A percentile compares a stretch with the other conserved stretches of the same genome.
Evolutionary conservation across 106 monocot genomes (phyloP).

Genomic region (Acorus calamus): DNA sequence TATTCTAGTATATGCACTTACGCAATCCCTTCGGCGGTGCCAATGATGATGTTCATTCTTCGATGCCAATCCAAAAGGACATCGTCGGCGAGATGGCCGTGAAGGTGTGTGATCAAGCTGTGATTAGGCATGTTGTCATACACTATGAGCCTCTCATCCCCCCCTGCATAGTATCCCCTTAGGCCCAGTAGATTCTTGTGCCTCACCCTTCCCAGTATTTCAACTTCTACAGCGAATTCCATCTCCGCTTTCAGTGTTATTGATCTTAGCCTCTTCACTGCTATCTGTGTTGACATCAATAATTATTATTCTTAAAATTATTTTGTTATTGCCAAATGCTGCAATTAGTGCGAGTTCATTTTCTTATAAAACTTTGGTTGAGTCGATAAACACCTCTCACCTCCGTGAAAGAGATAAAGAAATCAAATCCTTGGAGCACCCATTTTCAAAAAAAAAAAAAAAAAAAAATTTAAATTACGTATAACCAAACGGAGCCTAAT

Average conservation of each 20-base stretch:
- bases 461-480: background rate
- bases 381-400: no score
- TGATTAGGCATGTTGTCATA: slow-evolving; percentile 69
- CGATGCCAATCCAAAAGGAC: slow-evolving; percentile 9
- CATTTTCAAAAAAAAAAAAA: background rate
- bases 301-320: background rate
- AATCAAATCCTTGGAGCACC: no score
- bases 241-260: slow-evolving; percentile 41
- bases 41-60: slow-evolving; percentile 24
- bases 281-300: slow-evolving; percentile 22
- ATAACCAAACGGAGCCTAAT: background rate
- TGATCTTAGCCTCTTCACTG: slow-evolving; percentile 54
- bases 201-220: slow-evolving; percentile 37
- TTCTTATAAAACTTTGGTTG: no score
- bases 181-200: slow-evolving; percentile 52
- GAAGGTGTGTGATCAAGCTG: slow-evolving; percentile 48
- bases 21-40: slow-evolving; percentile 22
- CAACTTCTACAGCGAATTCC: slow-evolving; percentile 54
- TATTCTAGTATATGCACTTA: slow-evolving; percentile 1
- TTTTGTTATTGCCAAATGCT: no score
- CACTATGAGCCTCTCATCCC: slow-evolving; percentile 38
- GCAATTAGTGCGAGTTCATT: no score
- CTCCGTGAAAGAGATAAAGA: no score
- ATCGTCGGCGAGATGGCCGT: background rate
- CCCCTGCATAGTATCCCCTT: slow-evolving; percentile 36